phyloP scores from a whole-genome alignment of 2,329 filamentous ascomycete species.

The Beauveria sp. region DNA sequence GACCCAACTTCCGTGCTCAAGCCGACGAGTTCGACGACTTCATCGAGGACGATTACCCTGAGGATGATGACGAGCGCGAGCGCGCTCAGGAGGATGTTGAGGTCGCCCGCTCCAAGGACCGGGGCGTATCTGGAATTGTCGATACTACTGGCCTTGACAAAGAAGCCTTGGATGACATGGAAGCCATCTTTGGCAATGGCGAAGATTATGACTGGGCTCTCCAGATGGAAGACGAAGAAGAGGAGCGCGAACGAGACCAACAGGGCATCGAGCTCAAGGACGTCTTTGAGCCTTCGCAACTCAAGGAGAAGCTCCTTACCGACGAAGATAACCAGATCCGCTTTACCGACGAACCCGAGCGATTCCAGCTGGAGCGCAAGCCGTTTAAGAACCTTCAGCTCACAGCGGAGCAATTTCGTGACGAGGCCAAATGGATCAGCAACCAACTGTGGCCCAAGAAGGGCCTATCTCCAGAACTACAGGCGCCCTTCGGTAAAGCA shows the following conservation, averaged over 20 bases:
- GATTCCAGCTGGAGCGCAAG: slow-evolving; percentile 86
- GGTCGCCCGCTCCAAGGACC: slow-evolving; percentile 71
- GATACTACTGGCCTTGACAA: slow-evolving; percentile 84
- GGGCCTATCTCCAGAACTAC: slow-evolving; percentile 61
- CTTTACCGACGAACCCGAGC: slow-evolving; percentile 81
- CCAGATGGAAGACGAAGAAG: slow-evolving; percentile 78
- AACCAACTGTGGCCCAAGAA: slow-evolving; percentile 87
- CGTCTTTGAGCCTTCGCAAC: slow-evolving; percentile 93
- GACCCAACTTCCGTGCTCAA: slow-evolving; percentile 49
- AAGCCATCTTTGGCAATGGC: slow-evolving; percentile 89
- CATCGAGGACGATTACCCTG: slow-evolving; percentile 91
- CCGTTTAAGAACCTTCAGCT: slow-evolving; percentile 78
- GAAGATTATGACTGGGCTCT: slow-evolving; percentile 95
- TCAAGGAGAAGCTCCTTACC: slow-evolving; percentile 89
- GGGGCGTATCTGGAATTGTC: slow-evolving; percentile 60
- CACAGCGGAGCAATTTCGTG: slow-evolving; percentile 75
- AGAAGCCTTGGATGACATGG: slow-evolving; percentile 90
- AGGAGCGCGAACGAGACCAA: slow-evolving; percentile 69
- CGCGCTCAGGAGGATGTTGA: slow-evolving; percentile 78
- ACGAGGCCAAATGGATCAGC: slow-evolving; percentile 89
- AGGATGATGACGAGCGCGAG: slow-evolving; percentile 71
- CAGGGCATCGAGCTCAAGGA: slow-evolving; percentile 90
- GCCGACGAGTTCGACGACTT: slow-evolving; percentile 88
- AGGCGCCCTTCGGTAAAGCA: slow-evolving; percentile 76
- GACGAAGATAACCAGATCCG: slow-evolving; percentile 92